Conservation (phyloP, 2,329 filamentous ascomycete species). For the Diaporthe velutina region DNA sequence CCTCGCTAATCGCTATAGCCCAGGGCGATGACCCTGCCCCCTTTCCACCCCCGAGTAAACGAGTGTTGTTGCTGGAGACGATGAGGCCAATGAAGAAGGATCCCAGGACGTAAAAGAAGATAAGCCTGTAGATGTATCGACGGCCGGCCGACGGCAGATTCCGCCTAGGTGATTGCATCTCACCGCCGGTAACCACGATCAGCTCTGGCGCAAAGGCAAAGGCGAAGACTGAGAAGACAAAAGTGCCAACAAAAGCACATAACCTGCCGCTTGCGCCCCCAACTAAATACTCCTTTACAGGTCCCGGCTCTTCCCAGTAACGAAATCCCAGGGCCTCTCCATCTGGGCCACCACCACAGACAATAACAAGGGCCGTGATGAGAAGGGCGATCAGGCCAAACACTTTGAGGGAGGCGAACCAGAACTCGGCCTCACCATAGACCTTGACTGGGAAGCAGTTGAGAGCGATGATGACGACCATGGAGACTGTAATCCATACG, state of each 20-base stretch:
- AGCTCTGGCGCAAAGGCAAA: conserved; percentile 40
- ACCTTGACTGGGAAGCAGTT: conserved; percentile 38
- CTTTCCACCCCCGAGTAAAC: conserved; percentile 48
- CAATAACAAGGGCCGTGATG: conserved; percentile 27
- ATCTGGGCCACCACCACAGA: conserved; percentile 29
- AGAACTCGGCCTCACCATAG: conserved; percentile 36
- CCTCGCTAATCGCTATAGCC: conserved; percentile 73
- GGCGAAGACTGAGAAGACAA: conserved; percentile 48
- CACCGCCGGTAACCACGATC: conserved; percentile 39
- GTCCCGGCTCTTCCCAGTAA: conserved; percentile 58
- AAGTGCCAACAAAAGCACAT: conserved; percentile 58
- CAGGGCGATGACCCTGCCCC: conserved; percentile 46
- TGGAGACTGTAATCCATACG: conserved; percentile 42
- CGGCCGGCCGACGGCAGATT: conserved; percentile 41
- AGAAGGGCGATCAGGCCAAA: conserved; percentile 32
- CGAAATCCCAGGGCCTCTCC: conserved; percentile 53
- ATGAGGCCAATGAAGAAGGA: conserved; percentile 46
- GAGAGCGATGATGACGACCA: conserved; percentile 41
- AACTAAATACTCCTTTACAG: conserved; percentile 57
- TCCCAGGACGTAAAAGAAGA: conserved; percentile 49
- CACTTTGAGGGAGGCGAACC: conserved; percentile 34
- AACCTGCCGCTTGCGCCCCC: conserved; percentile 55
- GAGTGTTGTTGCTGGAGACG: conserved; percentile 49
- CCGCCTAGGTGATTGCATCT: conserved; percentile 40
- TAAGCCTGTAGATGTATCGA: conserved; percentile 48